A percentile compares a stretch with the other conserved stretches of the same genome.
Evolutionary conservation across 306 rosid genomes (phyloP).

Genomic region (Quercus gilva): DNA sequence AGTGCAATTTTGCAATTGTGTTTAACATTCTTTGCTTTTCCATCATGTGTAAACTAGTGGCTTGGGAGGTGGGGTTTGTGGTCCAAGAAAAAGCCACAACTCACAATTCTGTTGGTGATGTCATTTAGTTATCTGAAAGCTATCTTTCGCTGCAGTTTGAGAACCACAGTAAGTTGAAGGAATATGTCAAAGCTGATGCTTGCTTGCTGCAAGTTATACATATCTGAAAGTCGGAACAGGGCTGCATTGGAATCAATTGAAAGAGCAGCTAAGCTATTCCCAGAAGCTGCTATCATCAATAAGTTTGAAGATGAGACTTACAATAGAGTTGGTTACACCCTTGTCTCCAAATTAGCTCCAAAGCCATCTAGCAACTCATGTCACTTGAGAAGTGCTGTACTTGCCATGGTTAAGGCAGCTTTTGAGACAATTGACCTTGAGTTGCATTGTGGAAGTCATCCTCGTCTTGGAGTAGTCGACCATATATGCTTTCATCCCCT

Average conservation of each 20-base stretch:
- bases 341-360: conserved; percentile 59
- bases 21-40: background rate
- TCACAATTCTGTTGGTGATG: background rate
- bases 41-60: conserved; percentile 4
- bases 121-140: conserved; percentile 1
- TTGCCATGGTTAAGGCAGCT: conserved; percentile 82
- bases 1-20: background rate
- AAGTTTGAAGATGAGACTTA: conserved; percentile 80
- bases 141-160: conserved; percentile 27
- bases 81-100: conserved; percentile 24
- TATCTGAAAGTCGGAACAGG: conserved; percentile 84
- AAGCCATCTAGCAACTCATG: conserved; percentile 25
- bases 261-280: conserved; percentile 61
- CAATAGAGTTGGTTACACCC: conserved; percentile 89
- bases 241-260: conserved; percentile 68
- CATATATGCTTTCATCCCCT: conserved; percentile 88
- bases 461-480: conserved; percentile 86
- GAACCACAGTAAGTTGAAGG: conserved; percentile 21
- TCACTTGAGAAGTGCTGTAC: conserved; percentile 58
- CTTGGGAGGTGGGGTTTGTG: conserved; percentile 29
- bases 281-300: conserved; percentile 56
- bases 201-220: conserved; percentile 89
- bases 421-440: conserved; percentile 57
- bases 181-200: conserved; percentile 40
- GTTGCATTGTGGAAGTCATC: conserved; percentile 76